Base-by-base conservation (phyloP, 208 protist genomes). In the Wallacemonas sp. region DNA sequence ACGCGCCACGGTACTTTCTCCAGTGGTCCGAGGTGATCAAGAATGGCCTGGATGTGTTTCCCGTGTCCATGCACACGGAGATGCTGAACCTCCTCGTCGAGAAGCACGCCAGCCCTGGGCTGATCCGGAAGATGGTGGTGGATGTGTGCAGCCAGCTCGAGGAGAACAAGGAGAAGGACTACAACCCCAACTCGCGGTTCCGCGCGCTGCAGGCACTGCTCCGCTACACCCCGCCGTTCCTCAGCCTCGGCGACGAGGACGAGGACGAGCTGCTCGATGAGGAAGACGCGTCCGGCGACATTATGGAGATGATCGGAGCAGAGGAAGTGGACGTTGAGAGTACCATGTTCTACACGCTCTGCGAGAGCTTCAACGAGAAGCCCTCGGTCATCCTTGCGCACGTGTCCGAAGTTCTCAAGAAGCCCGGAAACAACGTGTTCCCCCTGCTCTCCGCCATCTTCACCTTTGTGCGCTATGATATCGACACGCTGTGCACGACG, bases 391-490 rank as follows among this genome's bases (percentile, higher is more conserved):
- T 59, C 10, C 29, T 59, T 14, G 38, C 36, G 5, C 63, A 76
- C 67, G 54, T 65, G 22, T 73, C 57, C 10, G 55, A 71, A 14
- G 26, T 59, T 22, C 67, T 80, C 18, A 77, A 61, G 59, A 72
- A 74, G 26, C 12, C 69, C 12, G 52, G 67, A 1, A 64, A 69
- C 28, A 57, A 57, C 20, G 39, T 61, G 2, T 73, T 67, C 41
- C 79, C 69, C 7, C 57, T 87, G 25, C 50, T 92, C 14, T 88
- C 85, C 10, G 87, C 90, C 57, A 75, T 93, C 67, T 96, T 92
- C 46, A 92, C 86, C 3, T 96, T 88, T 83, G 78, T 84, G 14
- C 87, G 86, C 10, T 96, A 82, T 70, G 87, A 96, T 61, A 70
- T 89, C 11, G 81, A 89, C 42, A 62, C 50, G 25, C 66, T 92